Evolutionary conservation across 2,329 filamentous ascomycete species (phyloP), one percentile per base, ranked within the genome.

Genomic region (Penicillium sp.): DNA sequence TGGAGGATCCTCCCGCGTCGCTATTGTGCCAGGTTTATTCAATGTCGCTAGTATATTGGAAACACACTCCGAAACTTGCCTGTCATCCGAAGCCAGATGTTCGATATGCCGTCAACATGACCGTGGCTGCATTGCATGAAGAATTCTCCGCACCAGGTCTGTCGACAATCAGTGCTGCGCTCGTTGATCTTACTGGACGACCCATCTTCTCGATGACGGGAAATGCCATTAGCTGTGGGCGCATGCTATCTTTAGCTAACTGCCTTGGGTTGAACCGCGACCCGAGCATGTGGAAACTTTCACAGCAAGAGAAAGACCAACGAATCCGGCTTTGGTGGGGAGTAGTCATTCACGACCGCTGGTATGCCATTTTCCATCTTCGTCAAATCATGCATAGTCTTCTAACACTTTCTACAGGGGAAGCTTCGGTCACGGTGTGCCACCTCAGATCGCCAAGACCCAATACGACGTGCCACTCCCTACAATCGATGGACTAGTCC

Each of bases 71-170:
- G 0, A 63, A 69, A 3, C 59, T 77, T 3, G 65, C 67, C 4
- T 64, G 64, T 4, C 72, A 77, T 47, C 72, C 74, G 4, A 71
- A 75, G 39, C 80, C 80, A 0, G 80, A 84, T 56, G 70, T 73
- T 32, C 74, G 79, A 36, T 84, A 80, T 58, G 75, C 80, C 7
- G 82, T 82, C 73, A 84, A 84, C 47, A 72, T 81, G 47, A 79
- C 79, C 6, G 78, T 76, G 16, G 78, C 79, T 42, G 78, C 80
- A 1, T 68, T 82, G 3, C 79, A 81, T 51, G 80, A 84, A 47
- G 74, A 82, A 6, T 75, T 80, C 40, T 72, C 79, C 1, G 77
- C 77, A 0, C 80, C 80, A 0, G 77, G 80, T 1, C 67, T 83
- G 35, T 78, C 79, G 1, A 80, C 79, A 0, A 73, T 84, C 20